Conservation (phyloP, 768 basidiomycete species). For the Galerina sulciceps region DNA sequence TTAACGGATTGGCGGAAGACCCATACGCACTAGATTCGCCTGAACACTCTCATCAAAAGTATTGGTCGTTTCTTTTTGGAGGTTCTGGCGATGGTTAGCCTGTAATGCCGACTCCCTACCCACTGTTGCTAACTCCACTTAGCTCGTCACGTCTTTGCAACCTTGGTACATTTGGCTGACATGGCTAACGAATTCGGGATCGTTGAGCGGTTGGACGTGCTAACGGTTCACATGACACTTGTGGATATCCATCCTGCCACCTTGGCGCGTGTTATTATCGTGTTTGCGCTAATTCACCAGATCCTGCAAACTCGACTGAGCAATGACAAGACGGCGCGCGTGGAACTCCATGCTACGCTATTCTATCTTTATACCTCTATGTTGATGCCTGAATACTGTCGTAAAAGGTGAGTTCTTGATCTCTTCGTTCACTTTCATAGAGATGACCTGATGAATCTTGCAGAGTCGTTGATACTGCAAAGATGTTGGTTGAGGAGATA, state of each 20-base stretch:
- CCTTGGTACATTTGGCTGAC: slow-evolving; percentile 18
- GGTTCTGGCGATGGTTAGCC: slow-evolving; percentile 27
- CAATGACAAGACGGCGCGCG: neutral
- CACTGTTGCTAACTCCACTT: neutral
- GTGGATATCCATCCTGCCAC: slow-evolving; percentile 28
- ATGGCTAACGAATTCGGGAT: slow-evolving; percentile 6
- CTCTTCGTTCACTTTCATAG: neutral
- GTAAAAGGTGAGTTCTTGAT: slow-evolving; percentile 13
- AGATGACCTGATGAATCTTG: neutral
- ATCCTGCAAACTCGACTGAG: neutral
- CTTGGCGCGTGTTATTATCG: slow-evolving; percentile 20
- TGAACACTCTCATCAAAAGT: neutral
- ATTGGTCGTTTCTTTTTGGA: slow-evolving; percentile 24
- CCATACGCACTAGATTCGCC: slow-evolving; percentile 1
- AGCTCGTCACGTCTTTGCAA: slow-evolving; percentile 27
- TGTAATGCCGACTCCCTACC: neutral
- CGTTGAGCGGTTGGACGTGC: neutral
- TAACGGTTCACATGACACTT: slow-evolving; percentile 21
- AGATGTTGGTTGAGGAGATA: slow-evolving; percentile 15
- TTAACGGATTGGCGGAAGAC: slow-evolving; percentile 7
- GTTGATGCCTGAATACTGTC: slow-evolving; percentile 23
- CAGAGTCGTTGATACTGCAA: slow-evolving; percentile 13
- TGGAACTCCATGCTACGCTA: slow-evolving; percentile 18
- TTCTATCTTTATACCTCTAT: slow-evolving; percentile 21
- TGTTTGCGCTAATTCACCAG: slow-evolving; percentile 19